Evolutionary conservation across 768 basidiomycete species (phyloP), one percentile per base, ranked within the genome.

Genomic region (Agaricus subrufescens): DNA sequence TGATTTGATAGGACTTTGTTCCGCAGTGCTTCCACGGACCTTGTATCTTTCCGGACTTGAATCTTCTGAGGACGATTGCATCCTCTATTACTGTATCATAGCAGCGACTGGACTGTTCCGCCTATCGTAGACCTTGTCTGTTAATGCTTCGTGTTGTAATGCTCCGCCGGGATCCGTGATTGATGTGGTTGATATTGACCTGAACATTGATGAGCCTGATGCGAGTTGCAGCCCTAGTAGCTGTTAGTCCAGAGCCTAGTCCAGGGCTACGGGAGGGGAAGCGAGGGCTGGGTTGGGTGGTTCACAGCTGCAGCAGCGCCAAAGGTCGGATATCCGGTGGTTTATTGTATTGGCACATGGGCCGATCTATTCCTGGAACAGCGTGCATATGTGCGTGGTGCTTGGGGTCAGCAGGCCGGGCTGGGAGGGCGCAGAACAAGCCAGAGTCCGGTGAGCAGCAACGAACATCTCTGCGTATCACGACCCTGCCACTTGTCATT

Each of bases 11-110:
- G 34, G 49, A 34, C 39, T 15, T 56, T 26, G 47, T 29, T 30
- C 30, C 46, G 46, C 23, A 25, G 14, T 19, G 31, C 34, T 42
- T 43, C 30, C 48, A 46, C 23, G 55, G 55, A 56, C 55, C 14
- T 42, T 50, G 49, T 45, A 56, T 56, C 29, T 25, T 39, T 50
- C 46, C 40, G 48, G 49, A 50, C 55, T 27, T 39, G 45, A 44
- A 19, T 50, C 42, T 34, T 43, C 40, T 47, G 47, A 37, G 54
- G 47, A 56, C 47, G 44, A 19, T 50, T 50, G 39, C 50, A 38
- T 44, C 43, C 42, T 50, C 43, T 50, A 34, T 26, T 45, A 50
- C 49, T 56, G 55, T 56, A 56, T 56, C 42, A 56, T 56, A 54
- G 26, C n/a, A 49, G n/a, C 44, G 19, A 30, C 46, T 25, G 14